Percentiles rank a stretch among this genome's conserved stretches.
phyloP scores from a whole-genome alignment of 176 grass and related monocot genomes.

The Juncus inflexus region DNA sequence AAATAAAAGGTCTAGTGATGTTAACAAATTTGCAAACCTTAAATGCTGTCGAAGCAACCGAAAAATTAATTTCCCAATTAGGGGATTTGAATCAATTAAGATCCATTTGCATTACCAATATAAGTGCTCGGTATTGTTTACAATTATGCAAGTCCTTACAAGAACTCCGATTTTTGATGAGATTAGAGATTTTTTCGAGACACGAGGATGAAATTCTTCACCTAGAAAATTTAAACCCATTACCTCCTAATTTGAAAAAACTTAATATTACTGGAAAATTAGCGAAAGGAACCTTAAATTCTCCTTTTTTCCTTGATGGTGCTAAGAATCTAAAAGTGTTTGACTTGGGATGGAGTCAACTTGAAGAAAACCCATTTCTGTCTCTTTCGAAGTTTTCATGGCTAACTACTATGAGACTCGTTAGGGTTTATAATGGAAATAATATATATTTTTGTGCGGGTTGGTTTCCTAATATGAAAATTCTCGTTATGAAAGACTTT shows the following conservation, averaged over 20 bases:
- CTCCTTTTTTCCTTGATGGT: background rate
- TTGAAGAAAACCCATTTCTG: slow-evolving; percentile 8
- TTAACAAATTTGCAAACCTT: slow-evolving; percentile 10
- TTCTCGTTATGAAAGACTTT: background rate
- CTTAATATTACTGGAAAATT: no score
- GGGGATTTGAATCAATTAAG: background rate
- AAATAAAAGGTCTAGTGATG: background rate
- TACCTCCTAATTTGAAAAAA: background rate
- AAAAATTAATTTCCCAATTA: background rate
- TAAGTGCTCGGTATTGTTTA: background rate
- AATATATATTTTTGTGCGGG: background rate
- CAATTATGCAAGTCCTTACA: background rate
- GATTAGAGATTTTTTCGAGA: background rate
- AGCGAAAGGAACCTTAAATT: background rate
- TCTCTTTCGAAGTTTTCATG: background rate
- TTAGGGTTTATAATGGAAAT: background rate
- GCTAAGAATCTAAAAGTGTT: background rate
- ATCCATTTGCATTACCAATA: background rate
- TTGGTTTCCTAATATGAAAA: slow-evolving; percentile 15
- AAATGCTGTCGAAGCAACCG: background rate
- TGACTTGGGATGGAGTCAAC: background rate
- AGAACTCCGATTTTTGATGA: background rate
- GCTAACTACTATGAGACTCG: background rate
- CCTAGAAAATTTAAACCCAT: background rate
- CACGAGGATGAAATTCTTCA: slow-evolving; percentile 11